Conservation (phyloP, 140 eudicot species). For the Erigeron philadelphicus region DNA sequence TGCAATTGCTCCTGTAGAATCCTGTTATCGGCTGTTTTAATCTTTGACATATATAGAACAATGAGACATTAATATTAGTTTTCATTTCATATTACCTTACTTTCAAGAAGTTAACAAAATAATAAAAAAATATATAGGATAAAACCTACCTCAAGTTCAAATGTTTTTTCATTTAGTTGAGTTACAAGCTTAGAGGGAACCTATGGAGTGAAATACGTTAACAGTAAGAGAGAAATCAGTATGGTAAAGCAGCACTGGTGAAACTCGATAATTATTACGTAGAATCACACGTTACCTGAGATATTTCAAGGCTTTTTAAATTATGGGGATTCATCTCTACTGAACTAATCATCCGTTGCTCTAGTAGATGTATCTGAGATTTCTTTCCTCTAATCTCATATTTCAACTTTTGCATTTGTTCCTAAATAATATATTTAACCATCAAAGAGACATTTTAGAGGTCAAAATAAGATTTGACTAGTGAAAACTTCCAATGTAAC, state of each 20-base stretch:
- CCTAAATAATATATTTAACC: slow-evolving; percentile 34
- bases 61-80: neutral
- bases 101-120: slow-evolving; percentile 2
- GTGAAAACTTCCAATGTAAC: neutral
- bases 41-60: slow-evolving; percentile 34
- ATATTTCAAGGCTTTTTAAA: slow-evolving; percentile 42
- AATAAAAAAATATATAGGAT: neutral
- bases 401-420: slow-evolving; percentile 55
- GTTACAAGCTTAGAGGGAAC: slow-evolving; percentile 63
- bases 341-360: slow-evolving; percentile 70
- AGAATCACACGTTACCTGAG: slow-evolving; percentile 51
- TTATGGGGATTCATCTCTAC: slow-evolving; percentile 43
- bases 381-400: slow-evolving; percentile 69
- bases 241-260: slow-evolving; percentile 13
- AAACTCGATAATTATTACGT: slow-evolving; percentile 6
- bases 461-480: slow-evolving; percentile 15
- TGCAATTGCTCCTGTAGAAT: slow-evolving; percentile 81
- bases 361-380: slow-evolving; percentile 59
- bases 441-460: neutral
- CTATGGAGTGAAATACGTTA: slow-evolving; percentile 26
- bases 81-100: slow-evolving; percentile 17
- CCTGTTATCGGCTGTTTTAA: slow-evolving; percentile 83
- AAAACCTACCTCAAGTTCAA: slow-evolving; percentile 72
- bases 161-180: slow-evolving; percentile 64
- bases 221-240: slow-evolving; percentile 12